A percentile compares a stretch with the other conserved stretches of the same genome.
phyloP scores from a whole-genome alignment of 192 early-diverging fungal species.

The Jimgerdemannia flammicorona region DNA sequence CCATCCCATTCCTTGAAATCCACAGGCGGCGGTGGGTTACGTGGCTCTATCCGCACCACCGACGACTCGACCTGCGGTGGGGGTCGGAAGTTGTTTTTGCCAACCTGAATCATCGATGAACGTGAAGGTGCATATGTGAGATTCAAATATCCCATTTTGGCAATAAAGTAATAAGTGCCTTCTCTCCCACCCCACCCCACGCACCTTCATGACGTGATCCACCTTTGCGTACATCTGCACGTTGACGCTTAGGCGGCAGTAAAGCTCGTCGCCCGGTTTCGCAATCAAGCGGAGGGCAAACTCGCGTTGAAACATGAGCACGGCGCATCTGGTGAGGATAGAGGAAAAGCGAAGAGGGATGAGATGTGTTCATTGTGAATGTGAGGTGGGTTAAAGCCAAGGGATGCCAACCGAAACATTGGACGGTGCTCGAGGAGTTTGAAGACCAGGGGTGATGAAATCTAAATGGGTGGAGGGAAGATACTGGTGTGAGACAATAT shows the following conservation, averaged over 20 bases:
- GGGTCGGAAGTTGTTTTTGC: slow-evolving; percentile 97
- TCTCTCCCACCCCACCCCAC: no score
- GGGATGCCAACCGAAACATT: slow-evolving; percentile 51
- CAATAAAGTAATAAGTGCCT: no score
- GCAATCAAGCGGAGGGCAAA: slow-evolving; percentile 94
- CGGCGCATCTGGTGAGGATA: slow-evolving; percentile 53
- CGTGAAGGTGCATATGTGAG: no score
- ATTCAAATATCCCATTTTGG: no score
- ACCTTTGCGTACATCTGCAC: slow-evolving; percentile 94
- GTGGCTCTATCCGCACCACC: slow-evolving; percentile 92
- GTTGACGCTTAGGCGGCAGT: slow-evolving; percentile 90
- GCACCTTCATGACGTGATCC: slow-evolving; percentile 95
- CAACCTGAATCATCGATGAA: slow-evolving; percentile 47
- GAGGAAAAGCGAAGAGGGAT: background rate
- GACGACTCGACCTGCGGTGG: slow-evolving; percentile 95
- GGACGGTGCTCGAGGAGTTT: slow-evolving; percentile 96
- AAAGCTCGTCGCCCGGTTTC: slow-evolving; percentile 88
- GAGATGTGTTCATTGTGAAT: slow-evolving; percentile 4
- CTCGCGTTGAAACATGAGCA: slow-evolving; percentile 99
- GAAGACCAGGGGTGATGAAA: slow-evolving; percentile 93
- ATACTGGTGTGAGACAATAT: background rate
- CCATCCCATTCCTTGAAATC: slow-evolving; percentile 98
- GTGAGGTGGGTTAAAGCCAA: background rate
- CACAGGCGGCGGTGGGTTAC: slow-evolving; percentile 91
- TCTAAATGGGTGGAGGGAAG: slow-evolving; percentile 40